Percentiles rank a stretch among this genome's conserved stretches.
Conservation (phyloP, 257 asterid species). For the Solanum acaule region DNA sequence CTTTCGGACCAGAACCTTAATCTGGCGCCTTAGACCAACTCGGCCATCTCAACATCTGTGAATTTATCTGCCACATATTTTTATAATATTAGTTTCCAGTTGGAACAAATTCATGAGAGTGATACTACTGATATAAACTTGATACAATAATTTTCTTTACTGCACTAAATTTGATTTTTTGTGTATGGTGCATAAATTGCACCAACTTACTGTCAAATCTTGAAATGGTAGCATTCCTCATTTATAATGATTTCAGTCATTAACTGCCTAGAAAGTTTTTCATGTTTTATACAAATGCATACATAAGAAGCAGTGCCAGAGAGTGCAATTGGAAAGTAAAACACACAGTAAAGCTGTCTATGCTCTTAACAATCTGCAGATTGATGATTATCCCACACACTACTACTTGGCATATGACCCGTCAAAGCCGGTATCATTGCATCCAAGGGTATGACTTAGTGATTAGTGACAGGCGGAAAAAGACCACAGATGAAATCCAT, state of each 20-base stretch:
- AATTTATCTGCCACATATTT: neutral
- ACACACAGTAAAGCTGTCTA: neutral
- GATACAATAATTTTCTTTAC: neutral
- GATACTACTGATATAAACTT: neutral
- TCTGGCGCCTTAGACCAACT: constrained; percentile 99
- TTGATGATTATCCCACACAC: constrained; percentile 64
- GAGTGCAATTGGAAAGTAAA: neutral
- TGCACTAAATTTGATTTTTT: neutral
- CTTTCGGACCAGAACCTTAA: constrained; percentile 99
- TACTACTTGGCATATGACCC: constrained; percentile 58
- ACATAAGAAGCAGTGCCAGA: neutral
- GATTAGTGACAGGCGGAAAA: neutral
- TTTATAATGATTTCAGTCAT: neutral
- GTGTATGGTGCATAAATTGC: constrained; percentile 54
- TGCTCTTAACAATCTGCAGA: constrained; percentile 26
- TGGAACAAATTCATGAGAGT: no score
- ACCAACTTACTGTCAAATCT: neutral
- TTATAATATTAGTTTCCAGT: neutral
- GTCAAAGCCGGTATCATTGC: constrained; percentile 39
- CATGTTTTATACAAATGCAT: neutral
- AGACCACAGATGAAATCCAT: neutral
- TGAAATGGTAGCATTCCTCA: neutral
- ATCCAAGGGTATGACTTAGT: neutral
- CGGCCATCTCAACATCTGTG: constrained; percentile 65
- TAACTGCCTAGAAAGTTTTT: neutral